A percentile compares a stretch with the other conserved stretches of the same genome.
Evolutionary conservation across 2,329 filamentous ascomycete species (phyloP).

Genomic region (Leptodontidium sp.): DNA sequence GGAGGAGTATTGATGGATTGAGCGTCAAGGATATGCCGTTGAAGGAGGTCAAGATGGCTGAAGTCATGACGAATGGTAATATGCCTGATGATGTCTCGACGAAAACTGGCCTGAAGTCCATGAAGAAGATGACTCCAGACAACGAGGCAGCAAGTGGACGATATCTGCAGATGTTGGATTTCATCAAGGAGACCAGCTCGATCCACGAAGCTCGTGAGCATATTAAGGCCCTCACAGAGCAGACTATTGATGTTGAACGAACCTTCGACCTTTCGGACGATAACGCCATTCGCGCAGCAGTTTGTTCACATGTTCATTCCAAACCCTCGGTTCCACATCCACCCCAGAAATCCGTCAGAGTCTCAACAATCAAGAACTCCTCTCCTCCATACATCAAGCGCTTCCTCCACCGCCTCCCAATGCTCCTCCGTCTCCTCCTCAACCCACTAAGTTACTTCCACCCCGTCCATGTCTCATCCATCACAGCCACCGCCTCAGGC

Average conservation of each 20-base stretch:
- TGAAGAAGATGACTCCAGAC: slow-evolving; percentile 54
- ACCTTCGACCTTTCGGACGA: slow-evolving; percentile 50
- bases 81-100: slow-evolving; percentile 49
- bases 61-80: slow-evolving; percentile 51
- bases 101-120: slow-evolving; percentile 49
- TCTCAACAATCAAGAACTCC: slow-evolving; percentile 57
- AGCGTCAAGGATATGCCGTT: slow-evolving; percentile 16
- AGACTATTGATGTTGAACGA: slow-evolving; percentile 39
- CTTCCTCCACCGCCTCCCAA: slow-evolving; percentile 58
- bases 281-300: slow-evolving; percentile 57
- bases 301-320: slow-evolving; percentile 57
- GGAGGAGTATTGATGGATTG: slow-evolving; percentile 25
- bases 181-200: slow-evolving; percentile 51
- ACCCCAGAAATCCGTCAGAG: slow-evolving; percentile 55
- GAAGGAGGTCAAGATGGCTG: slow-evolving; percentile 37
- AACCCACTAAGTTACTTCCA: slow-evolving; percentile 61
- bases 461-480: slow-evolving; percentile 57
- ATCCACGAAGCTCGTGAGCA: slow-evolving; percentile 49
- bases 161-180: slow-evolving; percentile 52
- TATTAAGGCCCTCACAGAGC: slow-evolving; percentile 38
- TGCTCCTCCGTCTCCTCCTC: slow-evolving; percentile 57
- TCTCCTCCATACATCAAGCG: slow-evolving; percentile 51
- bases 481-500: slow-evolving; percentile 59
- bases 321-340: slow-evolving; percentile 59
- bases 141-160: slow-evolving; percentile 53